phyloP scores from a whole-genome alignment of 176 grass and related monocot species.

The Elymus sibiricus region DNA sequence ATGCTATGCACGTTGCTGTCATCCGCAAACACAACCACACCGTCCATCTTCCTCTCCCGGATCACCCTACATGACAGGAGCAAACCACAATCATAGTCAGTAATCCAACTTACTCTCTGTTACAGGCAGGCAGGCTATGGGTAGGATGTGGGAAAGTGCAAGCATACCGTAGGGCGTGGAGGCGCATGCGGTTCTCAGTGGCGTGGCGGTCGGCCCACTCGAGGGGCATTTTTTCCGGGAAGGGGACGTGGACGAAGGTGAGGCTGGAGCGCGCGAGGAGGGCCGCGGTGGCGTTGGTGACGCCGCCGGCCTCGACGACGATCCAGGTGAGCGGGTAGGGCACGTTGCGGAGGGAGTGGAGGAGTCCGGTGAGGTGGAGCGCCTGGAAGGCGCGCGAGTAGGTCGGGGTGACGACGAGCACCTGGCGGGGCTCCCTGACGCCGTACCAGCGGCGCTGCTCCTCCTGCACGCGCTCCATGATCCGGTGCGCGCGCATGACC shows the following conservation, averaged over 20 bases:
- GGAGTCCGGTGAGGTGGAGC: slow-evolving; percentile 80
- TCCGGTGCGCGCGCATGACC: slow-evolving; percentile 78
- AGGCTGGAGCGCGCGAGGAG: slow-evolving; percentile 55
- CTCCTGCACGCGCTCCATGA: slow-evolving; percentile 85
- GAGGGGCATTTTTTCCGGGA: slow-evolving; percentile 65
- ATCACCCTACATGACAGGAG: slow-evolving; percentile 57
- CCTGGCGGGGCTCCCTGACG: slow-evolving; percentile 55
- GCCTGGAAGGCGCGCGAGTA: slow-evolving; percentile 81
- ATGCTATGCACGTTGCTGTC: slow-evolving; percentile 97
- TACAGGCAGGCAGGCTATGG: background rate
- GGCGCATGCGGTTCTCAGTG: slow-evolving; percentile 77
- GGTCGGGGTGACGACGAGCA: slow-evolving; percentile 74
- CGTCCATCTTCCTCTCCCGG: slow-evolving; percentile 82
- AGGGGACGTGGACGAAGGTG: slow-evolving; percentile 74
- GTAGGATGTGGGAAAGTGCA: background rate
- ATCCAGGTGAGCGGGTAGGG: slow-evolving; percentile 87
- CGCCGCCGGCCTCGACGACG: slow-evolving; percentile 82
- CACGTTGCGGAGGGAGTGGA: slow-evolving; percentile 75
- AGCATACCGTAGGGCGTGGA: slow-evolving; percentile 66
- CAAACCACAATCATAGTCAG: background rate
- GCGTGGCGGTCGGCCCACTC: slow-evolving; percentile 73
- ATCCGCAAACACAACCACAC: slow-evolving; percentile 81
- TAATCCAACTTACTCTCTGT: background rate
- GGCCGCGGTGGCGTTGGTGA: slow-evolving; percentile 66
- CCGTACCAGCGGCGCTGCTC: slow-evolving; percentile 87